Conservation (phyloP, 108 stramenopile species). For the Aureococcus anophagefferens region DNA sequence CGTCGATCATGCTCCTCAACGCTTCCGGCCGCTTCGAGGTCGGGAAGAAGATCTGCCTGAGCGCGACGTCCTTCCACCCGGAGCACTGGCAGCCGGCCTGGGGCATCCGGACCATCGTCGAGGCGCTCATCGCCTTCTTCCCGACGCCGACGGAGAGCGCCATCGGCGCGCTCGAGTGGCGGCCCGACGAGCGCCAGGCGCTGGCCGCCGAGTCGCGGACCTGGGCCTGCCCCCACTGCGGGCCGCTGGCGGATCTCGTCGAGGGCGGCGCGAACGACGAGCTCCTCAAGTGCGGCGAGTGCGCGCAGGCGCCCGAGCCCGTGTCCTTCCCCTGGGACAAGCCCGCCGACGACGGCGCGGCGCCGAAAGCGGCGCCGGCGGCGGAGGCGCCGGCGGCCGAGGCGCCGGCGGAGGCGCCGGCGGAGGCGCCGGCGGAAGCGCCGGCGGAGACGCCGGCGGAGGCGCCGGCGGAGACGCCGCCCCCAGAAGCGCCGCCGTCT, state of each 20-base stretch:
- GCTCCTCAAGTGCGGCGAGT: background rate
- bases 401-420: no score
- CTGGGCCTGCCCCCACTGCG: background rate
- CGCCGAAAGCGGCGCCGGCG: no score
- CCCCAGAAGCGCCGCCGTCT: no score
- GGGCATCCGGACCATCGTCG: constrained; percentile 91
- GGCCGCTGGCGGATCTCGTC: background rate
- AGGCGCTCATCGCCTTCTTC: constrained; percentile 89
- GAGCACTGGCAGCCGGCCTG: constrained; percentile 90
- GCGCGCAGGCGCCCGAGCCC: no score
- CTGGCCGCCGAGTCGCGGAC: background rate
- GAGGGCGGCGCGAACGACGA: background rate
- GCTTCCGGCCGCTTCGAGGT: constrained; percentile 90
- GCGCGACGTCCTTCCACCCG: constrained; percentile 86
- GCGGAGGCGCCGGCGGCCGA: no score
- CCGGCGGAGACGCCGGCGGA: no score
- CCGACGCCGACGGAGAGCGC: constrained; percentile 91
- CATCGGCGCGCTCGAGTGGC: constrained; percentile 88
- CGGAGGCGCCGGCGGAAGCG: no score
- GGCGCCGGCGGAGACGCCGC: no score
- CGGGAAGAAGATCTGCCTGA: constrained; percentile 85
- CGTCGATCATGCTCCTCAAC: constrained; percentile 88
- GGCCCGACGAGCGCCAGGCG: constrained; percentile 51
- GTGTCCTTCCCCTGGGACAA: no score
- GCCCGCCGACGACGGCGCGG: no score